Evolutionary conservation across 2,329 filamentous ascomycete species (phyloP).

Genomic region (Xylaria multiplex): DNA sequence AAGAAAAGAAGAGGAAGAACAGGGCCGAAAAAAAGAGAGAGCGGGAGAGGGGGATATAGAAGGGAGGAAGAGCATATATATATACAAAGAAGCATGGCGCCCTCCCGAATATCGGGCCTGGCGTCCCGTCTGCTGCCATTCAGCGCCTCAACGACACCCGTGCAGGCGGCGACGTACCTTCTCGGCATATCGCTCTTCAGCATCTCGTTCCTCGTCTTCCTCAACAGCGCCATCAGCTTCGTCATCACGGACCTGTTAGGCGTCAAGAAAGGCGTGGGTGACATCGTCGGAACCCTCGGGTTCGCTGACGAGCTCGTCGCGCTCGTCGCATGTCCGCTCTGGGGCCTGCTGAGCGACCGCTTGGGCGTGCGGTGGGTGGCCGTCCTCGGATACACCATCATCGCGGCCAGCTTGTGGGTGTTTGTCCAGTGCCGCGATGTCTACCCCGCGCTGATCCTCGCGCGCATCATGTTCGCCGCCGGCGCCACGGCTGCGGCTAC

Average conservation of each 20-base stretch:
- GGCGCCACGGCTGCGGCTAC: constrained; percentile 92
- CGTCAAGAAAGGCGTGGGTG: constrained; percentile 76
- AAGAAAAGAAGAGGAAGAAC: background rate
- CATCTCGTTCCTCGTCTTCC: constrained; percentile 89
- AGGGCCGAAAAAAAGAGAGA: background rate
- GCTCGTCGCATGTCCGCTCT: constrained; percentile 80
- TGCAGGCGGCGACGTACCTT: constrained; percentile 78
- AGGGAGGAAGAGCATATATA: background rate
- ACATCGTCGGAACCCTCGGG: constrained; percentile 84
- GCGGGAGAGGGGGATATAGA: too few species aligned
- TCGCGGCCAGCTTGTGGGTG: constrained; percentile 78
- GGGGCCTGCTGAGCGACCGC: constrained; percentile 81
- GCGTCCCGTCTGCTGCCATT: constrained; percentile 63
- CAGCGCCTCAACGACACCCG: constrained; percentile 65
- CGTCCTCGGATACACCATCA: constrained; percentile 82
- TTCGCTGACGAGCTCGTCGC: constrained; percentile 87
- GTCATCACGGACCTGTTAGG: constrained; percentile 86
- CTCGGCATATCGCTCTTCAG: constrained; percentile 85
- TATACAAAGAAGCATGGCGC: constrained; percentile 26
- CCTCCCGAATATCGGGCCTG: constrained; percentile 15
- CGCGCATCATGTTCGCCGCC: constrained; percentile 85
- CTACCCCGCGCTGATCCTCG: constrained; percentile 87
- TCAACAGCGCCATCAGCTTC: constrained; percentile 86
- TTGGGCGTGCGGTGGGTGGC: constrained; percentile 78
- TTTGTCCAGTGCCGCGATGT: constrained; percentile 84